phyloP scores from a whole-genome alignment of 805 yeast genomes.

The Metschnikowia borealis region DNA sequence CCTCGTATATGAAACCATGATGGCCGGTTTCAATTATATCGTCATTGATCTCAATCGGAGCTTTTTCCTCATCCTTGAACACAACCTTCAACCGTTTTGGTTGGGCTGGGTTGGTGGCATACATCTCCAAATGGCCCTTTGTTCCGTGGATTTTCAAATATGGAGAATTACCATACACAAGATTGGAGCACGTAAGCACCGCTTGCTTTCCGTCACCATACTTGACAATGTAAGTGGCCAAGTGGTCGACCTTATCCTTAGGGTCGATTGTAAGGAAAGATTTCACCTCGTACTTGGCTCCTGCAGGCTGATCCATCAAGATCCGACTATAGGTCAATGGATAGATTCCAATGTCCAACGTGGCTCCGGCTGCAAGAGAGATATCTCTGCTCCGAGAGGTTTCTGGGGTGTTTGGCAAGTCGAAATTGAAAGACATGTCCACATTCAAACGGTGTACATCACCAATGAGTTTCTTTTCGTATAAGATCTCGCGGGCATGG shows the following conservation, averaged over 20 bases:
- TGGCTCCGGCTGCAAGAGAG: conserved; percentile 51
- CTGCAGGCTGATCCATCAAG: conserved; percentile 31
- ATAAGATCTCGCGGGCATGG: conserved; percentile 33
- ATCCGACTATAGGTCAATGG: conserved; percentile 44
- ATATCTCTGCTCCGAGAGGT: conserved; percentile 38
- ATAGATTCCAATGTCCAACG: conserved; percentile 55
- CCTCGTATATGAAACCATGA: conserved; percentile 53
- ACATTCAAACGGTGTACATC: conserved; percentile 40
- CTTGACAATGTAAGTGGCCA: conserved; percentile 33
- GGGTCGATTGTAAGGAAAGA: conserved; percentile 34
- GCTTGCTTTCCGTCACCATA: conserved; percentile 42
- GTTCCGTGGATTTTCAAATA: conserved; percentile 34
- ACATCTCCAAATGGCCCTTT: conserved; percentile 29
- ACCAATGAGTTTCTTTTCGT: conserved; percentile 43
- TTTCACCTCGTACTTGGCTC: conserved; percentile 22
- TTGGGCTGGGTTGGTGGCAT: conserved; percentile 31
- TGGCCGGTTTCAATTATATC: conserved; percentile 27
- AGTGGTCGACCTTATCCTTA: conserved; percentile 40
- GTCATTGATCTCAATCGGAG: conserved; percentile 27
- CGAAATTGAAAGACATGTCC: conserved; percentile 37
- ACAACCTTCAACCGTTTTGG: conserved; percentile 30
- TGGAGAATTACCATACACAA: conserved; percentile 24
- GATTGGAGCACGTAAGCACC: conserved; percentile 30
- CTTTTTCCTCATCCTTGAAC: conserved; percentile 22
- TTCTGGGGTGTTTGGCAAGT: conserved; percentile 27